Percentiles rank a stretch among this genome's conserved stretches.
phyloP scores from a whole-genome alignment of 1,284 basidiomycete species.

The Tylopilus sp. region DNA sequence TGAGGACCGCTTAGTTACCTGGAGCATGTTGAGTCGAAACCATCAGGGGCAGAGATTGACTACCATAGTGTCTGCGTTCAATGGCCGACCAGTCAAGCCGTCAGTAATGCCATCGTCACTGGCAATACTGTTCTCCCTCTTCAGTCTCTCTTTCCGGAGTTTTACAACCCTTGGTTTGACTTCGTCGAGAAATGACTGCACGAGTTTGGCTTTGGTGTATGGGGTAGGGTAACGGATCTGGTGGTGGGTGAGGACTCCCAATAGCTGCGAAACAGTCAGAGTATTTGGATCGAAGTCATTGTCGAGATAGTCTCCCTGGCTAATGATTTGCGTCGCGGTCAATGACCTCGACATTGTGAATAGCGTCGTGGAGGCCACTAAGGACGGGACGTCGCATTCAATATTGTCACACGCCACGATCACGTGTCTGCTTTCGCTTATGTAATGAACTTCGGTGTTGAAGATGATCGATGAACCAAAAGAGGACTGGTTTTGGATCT shows the following conservation, averaged over 20 bases:
- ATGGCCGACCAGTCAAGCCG: conserved; percentile 65
- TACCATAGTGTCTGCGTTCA: conserved; percentile 49
- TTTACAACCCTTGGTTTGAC: conserved; percentile 62
- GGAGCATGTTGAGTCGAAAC: conserved; percentile 12
- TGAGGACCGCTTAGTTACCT: conserved; percentile 39
- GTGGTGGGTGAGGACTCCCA: conserved; percentile 81
- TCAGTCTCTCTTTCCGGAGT: conserved; percentile 62
- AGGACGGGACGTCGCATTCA: background rate
- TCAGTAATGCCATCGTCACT: conserved; percentile 79
- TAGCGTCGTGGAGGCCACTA: conserved; percentile 16
- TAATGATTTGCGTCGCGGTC: conserved; percentile 69
- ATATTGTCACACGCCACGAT: conserved; percentile 12
- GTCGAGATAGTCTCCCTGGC: conserved; percentile 75
- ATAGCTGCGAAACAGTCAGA: conserved; percentile 78
- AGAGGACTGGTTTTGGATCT: background rate
- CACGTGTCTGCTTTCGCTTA: conserved; percentile 19
- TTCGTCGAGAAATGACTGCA: conserved; percentile 76
- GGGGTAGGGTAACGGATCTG: conserved; percentile 72
- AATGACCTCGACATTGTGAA: conserved; percentile 58
- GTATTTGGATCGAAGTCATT: conserved; percentile 77
- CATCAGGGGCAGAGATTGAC: conserved; percentile 11
- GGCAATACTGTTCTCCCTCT: conserved; percentile 63
- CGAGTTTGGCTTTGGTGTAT: conserved; percentile 84
- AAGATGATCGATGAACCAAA: conserved; percentile 7
- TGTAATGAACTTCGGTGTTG: conserved; percentile 3